Percentiles rank a stretch among this genome's conserved stretches.
These are phyloP conservation scores for Aspergillus novoparasiticus DNA, from an alignment of 2,329 filamentous ascomycete genomes.

Conservation along the genomic window DNA sequence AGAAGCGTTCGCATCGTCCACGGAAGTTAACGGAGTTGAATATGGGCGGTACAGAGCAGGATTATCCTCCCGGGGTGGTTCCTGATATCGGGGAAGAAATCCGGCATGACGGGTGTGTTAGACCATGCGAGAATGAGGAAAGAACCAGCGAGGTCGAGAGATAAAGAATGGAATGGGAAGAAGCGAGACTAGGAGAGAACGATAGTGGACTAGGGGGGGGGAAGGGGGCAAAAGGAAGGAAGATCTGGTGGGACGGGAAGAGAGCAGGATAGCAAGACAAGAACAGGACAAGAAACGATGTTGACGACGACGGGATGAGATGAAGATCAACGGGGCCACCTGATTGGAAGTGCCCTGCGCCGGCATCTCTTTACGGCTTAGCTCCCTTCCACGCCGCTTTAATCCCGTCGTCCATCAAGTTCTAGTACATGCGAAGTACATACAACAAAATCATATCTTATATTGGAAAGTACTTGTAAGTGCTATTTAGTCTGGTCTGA, in stretches of 20 bases:
- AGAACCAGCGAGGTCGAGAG: neutral
- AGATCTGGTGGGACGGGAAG: neutral
- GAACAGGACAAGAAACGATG: neutral
- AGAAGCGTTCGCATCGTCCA: constrained; percentile 4
- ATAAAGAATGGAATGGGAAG: neutral
- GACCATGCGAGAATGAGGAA: neutral
- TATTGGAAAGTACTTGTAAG: too few relatives aligned
- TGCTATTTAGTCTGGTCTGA: too few relatives aligned
- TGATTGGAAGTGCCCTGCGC: too few relatives aligned
- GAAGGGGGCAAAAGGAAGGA: neutral
- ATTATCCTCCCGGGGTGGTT: neutral
- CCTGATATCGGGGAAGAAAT: neutral
- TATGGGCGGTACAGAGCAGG: neutral
- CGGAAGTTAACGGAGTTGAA: neutral
- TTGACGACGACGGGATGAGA: neutral
- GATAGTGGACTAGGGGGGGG: neutral
- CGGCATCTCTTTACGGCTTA: too few relatives aligned
- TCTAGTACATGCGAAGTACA: too few relatives aligned
- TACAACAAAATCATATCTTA: too few relatives aligned
- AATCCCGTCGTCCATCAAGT: too few relatives aligned
- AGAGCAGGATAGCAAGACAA: neutral
- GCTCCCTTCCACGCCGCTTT: too few relatives aligned
- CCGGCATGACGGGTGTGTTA: neutral
- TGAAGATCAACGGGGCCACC: neutral
- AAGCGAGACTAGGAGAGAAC: neutral